Evolutionary conservation across 352 stramenopile genomes (phyloP).

Genomic region (Aphanomyces cochlioides): DNA sequence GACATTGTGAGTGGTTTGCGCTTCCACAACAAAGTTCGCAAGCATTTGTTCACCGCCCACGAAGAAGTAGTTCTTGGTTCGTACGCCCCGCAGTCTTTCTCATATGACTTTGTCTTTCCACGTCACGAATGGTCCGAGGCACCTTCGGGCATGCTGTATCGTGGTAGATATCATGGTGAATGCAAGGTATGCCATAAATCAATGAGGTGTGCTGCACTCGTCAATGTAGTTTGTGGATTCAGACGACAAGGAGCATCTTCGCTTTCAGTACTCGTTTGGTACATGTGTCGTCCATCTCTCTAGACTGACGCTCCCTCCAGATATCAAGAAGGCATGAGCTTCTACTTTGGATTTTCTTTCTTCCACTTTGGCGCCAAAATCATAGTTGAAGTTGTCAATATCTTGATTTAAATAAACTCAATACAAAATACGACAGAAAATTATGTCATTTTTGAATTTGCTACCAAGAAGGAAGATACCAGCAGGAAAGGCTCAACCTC

Average conservation of each 20-base stretch:
- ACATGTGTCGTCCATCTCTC: background rate
- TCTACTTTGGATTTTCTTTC: background rate
- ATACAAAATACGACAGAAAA: background rate
- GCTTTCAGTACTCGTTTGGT: conserved; percentile 28
- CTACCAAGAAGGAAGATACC: background rate
- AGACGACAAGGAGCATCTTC: conserved; percentile 19
- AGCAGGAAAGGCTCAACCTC: no score
- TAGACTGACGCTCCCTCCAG: conserved; percentile 4
- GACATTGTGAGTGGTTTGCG: conserved; percentile 79
- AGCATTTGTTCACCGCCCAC: conserved; percentile 62
- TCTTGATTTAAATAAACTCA: background rate
- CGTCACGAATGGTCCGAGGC: conserved; percentile 77
- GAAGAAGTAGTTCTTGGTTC: conserved; percentile 84
- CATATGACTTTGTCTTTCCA: conserved; percentile 82
- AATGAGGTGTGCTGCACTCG: background rate
- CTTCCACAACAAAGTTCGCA: conserved; percentile 85
- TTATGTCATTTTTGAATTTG: conserved; percentile 7
- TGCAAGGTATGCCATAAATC: conserved; percentile 21
- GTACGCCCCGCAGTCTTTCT: conserved; percentile 65
- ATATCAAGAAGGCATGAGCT: conserved; percentile 28
- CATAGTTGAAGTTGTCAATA: no score
- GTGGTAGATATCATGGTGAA: conserved; percentile 59
- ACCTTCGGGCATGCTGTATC: conserved; percentile 81
- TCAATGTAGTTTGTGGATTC: conserved; percentile 28
- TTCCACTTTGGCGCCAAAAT: no score